Conservation (phyloP, 1,284 basidiomycete species). For the Ganoderma multipileum region DNA sequence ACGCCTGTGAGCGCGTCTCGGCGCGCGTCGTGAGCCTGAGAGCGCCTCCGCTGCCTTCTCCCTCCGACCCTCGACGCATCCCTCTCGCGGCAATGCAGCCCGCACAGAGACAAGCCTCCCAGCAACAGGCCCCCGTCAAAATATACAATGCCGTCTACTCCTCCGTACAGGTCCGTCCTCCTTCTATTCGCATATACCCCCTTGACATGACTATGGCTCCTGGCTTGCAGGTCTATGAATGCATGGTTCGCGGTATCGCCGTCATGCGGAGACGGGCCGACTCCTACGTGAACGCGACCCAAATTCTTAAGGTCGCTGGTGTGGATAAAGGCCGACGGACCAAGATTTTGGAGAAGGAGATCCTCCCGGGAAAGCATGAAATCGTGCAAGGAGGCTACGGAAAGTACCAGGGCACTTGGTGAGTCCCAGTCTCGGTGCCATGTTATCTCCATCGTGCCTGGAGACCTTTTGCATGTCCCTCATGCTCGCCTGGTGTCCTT, state of each 20-base stretch:
- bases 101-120: slow-evolving; percentile 40
- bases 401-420: slow-evolving; percentile 99
- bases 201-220: slow-evolving; percentile 42
- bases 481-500: background rate
- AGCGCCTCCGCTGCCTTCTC: slow-evolving; percentile 27
- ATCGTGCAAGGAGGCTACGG: slow-evolving; percentile 99
- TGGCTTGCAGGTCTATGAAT: slow-evolving; percentile 82
- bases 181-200: slow-evolving; percentile 19
- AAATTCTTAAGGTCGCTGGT: slow-evolving; percentile 98
- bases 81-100: slow-evolving; percentile 42
- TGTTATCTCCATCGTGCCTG: background rate
- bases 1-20: slow-evolving; percentile 39
- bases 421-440: slow-evolving; percentile 31
- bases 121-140: slow-evolving; percentile 73
- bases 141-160: slow-evolving; percentile 91
- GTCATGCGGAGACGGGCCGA: slow-evolving; percentile 97
- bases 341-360: slow-evolving; percentile 98
- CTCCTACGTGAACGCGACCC: slow-evolving; percentile 97
- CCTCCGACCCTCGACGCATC: slow-evolving; percentile 8
- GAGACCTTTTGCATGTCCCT: background rate
- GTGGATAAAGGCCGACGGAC: slow-evolving; percentile 97
- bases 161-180: slow-evolving; percentile 72
- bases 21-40: slow-evolving; percentile 36
- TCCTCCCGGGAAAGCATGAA: slow-evolving; percentile 95
- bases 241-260: slow-evolving; percentile 97